phyloP scores from a whole-genome alignment of 345 rosid species.

The Hibiscus syriacus region DNA sequence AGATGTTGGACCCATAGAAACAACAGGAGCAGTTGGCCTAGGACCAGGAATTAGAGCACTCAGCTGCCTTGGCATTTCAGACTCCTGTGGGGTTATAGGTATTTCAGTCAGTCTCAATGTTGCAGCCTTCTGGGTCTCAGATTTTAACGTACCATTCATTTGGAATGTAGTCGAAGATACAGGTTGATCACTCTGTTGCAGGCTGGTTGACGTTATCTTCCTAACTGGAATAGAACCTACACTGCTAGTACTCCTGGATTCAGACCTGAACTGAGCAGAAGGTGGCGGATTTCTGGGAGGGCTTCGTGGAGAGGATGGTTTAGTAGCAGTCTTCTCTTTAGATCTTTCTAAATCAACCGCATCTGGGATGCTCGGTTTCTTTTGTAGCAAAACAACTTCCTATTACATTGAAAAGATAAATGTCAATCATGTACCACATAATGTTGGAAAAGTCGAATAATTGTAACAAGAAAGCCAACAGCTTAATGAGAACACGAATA shows the following conservation, averaged over 20 bases:
- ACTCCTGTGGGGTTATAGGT: slow-evolving; percentile 28
- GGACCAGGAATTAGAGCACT: slow-evolving; percentile 65
- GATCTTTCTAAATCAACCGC: slow-evolving; percentile 46
- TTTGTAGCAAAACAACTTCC: slow-evolving; percentile 40
- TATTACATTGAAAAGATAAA: slow-evolving; percentile 11
- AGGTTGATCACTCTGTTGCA: slow-evolving; percentile 36
- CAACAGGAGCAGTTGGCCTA: slow-evolving; percentile 43
- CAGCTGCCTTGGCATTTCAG: slow-evolving; percentile 72
- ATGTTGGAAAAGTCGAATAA: not conserved
- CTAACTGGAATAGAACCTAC: slow-evolving; percentile 25
- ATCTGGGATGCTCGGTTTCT: slow-evolving; percentile 29
- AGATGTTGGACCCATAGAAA: slow-evolving; percentile 47
- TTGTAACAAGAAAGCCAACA: not conserved
- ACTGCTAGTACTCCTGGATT: slow-evolving; percentile 28
- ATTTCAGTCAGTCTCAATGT: slow-evolving; percentile 35
- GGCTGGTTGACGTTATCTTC: slow-evolving; percentile 37
- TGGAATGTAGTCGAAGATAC: slow-evolving; percentile 22
- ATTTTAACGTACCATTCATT: slow-evolving; percentile 22
- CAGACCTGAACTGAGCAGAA: slow-evolving; percentile 36
- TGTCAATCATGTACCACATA: not conserved
- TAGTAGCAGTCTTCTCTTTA: slow-evolving; percentile 49
- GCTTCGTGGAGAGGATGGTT: slow-evolving; percentile 47
- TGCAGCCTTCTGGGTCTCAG: slow-evolving; percentile 39
- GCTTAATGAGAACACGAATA: not conserved
- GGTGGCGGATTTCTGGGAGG: slow-evolving; percentile 30